Evolutionary conservation across 164 flowering plant species (phyloP).

Genomic region (Berberis thunbergii): DNA sequence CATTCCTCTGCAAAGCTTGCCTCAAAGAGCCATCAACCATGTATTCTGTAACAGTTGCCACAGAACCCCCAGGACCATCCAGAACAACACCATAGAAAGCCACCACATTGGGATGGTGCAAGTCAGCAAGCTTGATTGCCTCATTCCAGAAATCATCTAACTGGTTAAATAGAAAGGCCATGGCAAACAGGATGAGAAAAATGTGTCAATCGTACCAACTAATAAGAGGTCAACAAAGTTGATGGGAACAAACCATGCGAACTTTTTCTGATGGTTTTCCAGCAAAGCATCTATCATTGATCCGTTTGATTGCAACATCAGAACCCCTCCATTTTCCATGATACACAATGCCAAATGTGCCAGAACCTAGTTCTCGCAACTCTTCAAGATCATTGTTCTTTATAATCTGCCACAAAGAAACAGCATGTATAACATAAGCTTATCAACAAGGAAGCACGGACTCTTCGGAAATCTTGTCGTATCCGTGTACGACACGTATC

Average conservation of each 20-base stretch:
- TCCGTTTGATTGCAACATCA: conserved; percentile 89
- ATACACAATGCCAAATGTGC: conserved; percentile 92
- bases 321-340: conserved; percentile 98
- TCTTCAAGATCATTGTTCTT: conserved; percentile 82
- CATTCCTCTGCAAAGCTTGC: conserved; percentile 69
- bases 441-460: background rate
- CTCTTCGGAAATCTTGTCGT: no score
- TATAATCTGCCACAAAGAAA: conserved; percentile 45
- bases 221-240: background rate
- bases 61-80: conserved; percentile 91
- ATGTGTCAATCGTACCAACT: background rate
- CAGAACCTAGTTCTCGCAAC: conserved; percentile 78
- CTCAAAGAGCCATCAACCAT: conserved; percentile 95
- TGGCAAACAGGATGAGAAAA: background rate
- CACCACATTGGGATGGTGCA: conserved; percentile 97
- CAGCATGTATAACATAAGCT: background rate
- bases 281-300: conserved; percentile 78
- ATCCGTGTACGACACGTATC: no score
- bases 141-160: conserved; percentile 95
- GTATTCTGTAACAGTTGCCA: conserved; percentile 91
- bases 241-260: conserved; percentile 55
- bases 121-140: conserved; percentile 85
- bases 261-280: conserved; percentile 91
- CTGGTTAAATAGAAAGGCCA: conserved; percentile 25
- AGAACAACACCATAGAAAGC: conserved; percentile 97